A percentile compares a stretch with the other conserved stretches of the same genome.
Conservation (phyloP, 345 rosid species). For the Clausena lansium region DNA sequence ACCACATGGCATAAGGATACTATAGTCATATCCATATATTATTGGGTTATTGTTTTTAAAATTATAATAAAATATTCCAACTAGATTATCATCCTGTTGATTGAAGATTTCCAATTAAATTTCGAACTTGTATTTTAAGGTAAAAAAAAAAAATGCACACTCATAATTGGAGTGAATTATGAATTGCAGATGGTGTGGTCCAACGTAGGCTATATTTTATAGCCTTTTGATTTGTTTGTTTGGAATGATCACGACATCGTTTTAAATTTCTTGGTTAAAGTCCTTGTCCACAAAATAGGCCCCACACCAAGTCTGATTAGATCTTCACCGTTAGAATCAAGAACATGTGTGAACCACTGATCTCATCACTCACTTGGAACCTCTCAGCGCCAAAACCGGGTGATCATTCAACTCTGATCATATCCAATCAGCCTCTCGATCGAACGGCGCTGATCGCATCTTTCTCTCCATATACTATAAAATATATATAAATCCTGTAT, state of each 20-base stretch:
- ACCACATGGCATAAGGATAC: too few species aligned
- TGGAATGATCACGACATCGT: background rate
- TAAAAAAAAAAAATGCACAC: background rate
- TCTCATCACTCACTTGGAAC: background rate
- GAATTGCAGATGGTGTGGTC: background rate
- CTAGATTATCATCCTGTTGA: too few species aligned
- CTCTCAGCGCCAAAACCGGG: conserved; percentile 25
- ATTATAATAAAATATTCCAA: too few species aligned
- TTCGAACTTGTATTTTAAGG: too few species aligned
- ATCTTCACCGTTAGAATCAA: conserved; percentile 4
- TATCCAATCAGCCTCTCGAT: too few species aligned
- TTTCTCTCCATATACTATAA: too few species aligned
- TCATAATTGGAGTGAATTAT: background rate
- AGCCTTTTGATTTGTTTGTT: background rate
- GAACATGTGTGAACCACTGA: background rate
- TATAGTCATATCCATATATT: too few species aligned
- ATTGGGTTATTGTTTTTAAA: too few species aligned
- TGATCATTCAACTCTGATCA: background rate
- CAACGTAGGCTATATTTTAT: background rate
- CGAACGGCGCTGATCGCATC: background rate
- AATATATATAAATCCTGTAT: too few species aligned
- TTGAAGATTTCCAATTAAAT: too few species aligned
- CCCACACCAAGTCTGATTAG: background rate
- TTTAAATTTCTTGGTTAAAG: background rate
- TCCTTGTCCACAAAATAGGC: too few species aligned